Conservation (phyloP, 805 yeast species). For the Debaryomyces tyrocola region DNA sequence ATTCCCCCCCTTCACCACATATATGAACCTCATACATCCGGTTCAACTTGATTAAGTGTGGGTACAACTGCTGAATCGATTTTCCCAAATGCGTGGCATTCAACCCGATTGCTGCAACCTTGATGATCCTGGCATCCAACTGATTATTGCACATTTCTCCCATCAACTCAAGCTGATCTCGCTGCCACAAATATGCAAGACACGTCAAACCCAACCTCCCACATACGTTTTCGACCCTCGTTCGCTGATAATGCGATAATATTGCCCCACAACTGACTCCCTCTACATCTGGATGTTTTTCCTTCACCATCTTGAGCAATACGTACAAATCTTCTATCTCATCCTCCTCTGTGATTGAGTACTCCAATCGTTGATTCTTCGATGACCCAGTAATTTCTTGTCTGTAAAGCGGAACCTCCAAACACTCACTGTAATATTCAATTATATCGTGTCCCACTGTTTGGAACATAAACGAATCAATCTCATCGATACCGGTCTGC, state of each 20-base stretch:
- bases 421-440: slow-evolving; percentile 61
- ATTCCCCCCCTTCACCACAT: slow-evolving; percentile 99
- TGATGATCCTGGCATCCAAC: slow-evolving; percentile 80
- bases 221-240: slow-evolving; percentile 91
- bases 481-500: slow-evolving; percentile 48
- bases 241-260: slow-evolving; percentile 90
- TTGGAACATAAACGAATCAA: slow-evolving; percentile 96
- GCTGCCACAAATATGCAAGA: slow-evolving; percentile 85
- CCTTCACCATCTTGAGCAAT: slow-evolving; percentile 50
- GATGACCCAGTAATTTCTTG: slow-evolving; percentile 64
- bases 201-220: slow-evolving; percentile 64
- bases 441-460: slow-evolving; percentile 91
- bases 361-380: slow-evolving; percentile 66
- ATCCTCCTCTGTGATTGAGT: slow-evolving; percentile 64
- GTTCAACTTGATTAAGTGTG: slow-evolving; percentile 59
- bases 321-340: slow-evolving; percentile 82
- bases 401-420: slow-evolving; percentile 79
- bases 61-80: slow-evolving; percentile 60
- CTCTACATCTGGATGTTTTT: slow-evolving; percentile 65
- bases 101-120: slow-evolving; percentile 92
- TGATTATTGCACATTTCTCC: slow-evolving; percentile 70
- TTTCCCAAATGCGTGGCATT: slow-evolving; percentile 65
- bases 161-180: slow-evolving; percentile 78
- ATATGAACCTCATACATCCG: slow-evolving; percentile 77
- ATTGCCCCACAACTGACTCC: slow-evolving; percentile 97